Base-by-base conservation (phyloP, 176 grass and related monocot genomes). In the Musa beccarii region DNA sequence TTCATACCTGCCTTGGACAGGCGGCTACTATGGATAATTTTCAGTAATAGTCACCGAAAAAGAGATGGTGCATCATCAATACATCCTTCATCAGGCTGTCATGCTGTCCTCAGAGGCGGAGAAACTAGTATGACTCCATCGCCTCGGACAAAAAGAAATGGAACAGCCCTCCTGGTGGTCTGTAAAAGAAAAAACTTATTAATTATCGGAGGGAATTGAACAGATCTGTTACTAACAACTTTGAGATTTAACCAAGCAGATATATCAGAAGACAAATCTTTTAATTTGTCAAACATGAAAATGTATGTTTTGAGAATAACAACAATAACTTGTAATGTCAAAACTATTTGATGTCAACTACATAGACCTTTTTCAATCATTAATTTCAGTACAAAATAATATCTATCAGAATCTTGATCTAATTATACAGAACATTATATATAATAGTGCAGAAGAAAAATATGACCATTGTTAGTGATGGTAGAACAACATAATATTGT, bases 41-140 rank as follows among this genome's bases (percentile, higher is more conserved):
- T 25, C 25, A 67, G 15, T 34, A 17, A 29, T 29, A 7, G 24
- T 43, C 23, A 15, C 12, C 14, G 10, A 67, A 43, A 43, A 13
- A 26, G 2, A 28, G 22, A 61, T 34, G 82, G 2, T 68, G 11
- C 22, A 51, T 55, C 73, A 64, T 34, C n/a, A 16, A 68, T 6
- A 8, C 25, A 43, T 43, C 26, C 28, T 50, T 51, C 74, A 13
- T n/a, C 28, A 24, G 54, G 10, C 4, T 49, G 1, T 88, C 87
- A 99, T 63, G 86, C 90, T 9, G 91, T 99, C 78, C 96, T 84
- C 53, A 99, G 84, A 1, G 96, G 96, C 54, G 96, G 96, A 55
- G 96, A 99, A 26, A 95, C 96, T 76, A 95, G 79, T 82, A 95
- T 99, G 26, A 99, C 96, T 77, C 96, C 96, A 86, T 99, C 91